A percentile compares a stretch with the other conserved stretches of the same genome.
phyloP scores from a whole-genome alignment of 495 filamentous ascomycete genomes.

The Paragyromitra xinjiangensis region DNA sequence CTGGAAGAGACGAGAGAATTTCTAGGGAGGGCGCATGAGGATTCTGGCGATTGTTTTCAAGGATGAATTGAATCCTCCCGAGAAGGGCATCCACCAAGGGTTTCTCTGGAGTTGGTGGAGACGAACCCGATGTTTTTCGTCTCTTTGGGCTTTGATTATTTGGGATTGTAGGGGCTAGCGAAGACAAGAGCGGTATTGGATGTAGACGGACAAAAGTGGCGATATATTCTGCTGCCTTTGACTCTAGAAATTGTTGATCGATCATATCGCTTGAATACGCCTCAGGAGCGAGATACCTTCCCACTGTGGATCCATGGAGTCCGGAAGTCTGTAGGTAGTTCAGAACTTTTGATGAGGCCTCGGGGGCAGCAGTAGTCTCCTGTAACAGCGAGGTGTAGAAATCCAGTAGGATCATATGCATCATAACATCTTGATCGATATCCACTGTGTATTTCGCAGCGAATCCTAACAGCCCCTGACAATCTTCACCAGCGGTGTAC shows the following conservation, averaged over 20 bases:
- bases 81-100: slow-evolving; percentile 30
- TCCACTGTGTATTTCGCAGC: slow-evolving; percentile 41
- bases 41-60: slow-evolving; percentile 30
- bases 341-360: slow-evolving; percentile 25
- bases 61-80: slow-evolving; percentile 31
- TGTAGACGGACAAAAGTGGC: slow-evolving; percentile 36
- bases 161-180: slow-evolving; percentile 30
- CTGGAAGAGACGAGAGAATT: slow-evolving; percentile 46
- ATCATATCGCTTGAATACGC: slow-evolving; percentile 49
- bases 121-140: slow-evolving; percentile 7
- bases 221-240: slow-evolving; percentile 54
- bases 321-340: slow-evolving; percentile 44
- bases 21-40: slow-evolving; percentile 43
- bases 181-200: slow-evolving; percentile 34
- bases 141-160: slow-evolving; percentile 10
- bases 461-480: slow-evolving; percentile 48
- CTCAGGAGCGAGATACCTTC: slow-evolving; percentile 43
- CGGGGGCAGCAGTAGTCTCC: slow-evolving; percentile 7
- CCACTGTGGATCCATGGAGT: slow-evolving; percentile 35
- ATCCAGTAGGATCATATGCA: slow-evolving; percentile 55
- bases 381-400: slow-evolving; percentile 46
- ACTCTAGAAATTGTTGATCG: slow-evolving; percentile 44
- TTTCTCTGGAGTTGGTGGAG: slow-evolving; percentile 7
- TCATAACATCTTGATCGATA: slow-evolving; percentile 49
- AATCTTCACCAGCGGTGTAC: slow-evolving; percentile 23